Evolutionary conservation across 2,329 filamentous ascomycete genomes (phyloP), one percentile per base, ranked within the genome.

Genomic region (Hypomyces rosellus): DNA sequence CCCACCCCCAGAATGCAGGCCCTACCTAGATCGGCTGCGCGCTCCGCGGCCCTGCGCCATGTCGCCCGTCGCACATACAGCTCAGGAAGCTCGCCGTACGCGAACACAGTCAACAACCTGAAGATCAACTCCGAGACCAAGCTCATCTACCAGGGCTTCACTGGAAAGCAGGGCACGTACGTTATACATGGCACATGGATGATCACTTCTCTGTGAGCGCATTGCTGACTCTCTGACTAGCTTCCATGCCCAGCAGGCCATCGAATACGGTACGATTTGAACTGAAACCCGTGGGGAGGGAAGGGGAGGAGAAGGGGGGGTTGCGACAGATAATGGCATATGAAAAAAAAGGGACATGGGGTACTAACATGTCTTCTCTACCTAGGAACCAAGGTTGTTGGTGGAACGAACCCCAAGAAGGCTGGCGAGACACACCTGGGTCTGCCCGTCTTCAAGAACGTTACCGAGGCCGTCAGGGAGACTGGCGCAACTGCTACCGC

Each of bases 391-490:
- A 92, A 96, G 70, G 89, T 99, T 60, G 90, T 99, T 60, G 93
- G 93, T 71, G 93, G 93, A 68, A 97, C 92, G 67, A 97, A 97
- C 78, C 93, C 93, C 69, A 97, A 96, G 82, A 99, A 99, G 80
- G 93, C 93, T 59, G 93, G 93, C 66, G 75, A 82, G 64, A 85
- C 83, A 68, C 93, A 99, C 74, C 84, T 99, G 56, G 89, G 84
- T 68, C 86, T 87, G 61, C 93, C 93, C 53, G 93, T 99, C 65
- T 99, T 97, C 74, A 88, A 83, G 64, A 92, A 81, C 63, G 93
- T 99, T 61, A 74, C 75, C 61, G 90, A 99, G 49, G 93, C 88
- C 57, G 83, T 95, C 59, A 93, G 91, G 79, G 76, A 90, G 74
- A 95, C 89, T 46, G 89, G 89, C 66, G 92, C 93, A 58, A 91